A percentile compares a stretch with the other conserved stretches of the same genome.
phyloP scores from a whole-genome alignment of 805 yeast genomes.

The Saccharomyces jurei region DNA sequence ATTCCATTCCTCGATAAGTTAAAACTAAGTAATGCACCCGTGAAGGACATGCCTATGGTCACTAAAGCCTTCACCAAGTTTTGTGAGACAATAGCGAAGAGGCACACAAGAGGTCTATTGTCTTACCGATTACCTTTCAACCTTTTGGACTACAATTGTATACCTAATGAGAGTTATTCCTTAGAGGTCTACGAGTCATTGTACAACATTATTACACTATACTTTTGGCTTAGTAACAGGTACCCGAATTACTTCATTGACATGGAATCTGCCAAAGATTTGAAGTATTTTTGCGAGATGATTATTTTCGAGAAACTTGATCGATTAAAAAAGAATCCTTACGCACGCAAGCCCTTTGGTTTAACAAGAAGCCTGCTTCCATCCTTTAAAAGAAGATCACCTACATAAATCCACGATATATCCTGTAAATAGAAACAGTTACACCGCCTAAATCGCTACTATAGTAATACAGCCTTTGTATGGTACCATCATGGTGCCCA shows the following conservation, averaged over 20 bases:
- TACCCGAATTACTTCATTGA: conserved; percentile 79
- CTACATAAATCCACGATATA: conserved; percentile 2
- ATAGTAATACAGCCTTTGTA: neutral
- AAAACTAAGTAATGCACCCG: conserved; percentile 55
- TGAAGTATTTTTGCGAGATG: conserved; percentile 60
- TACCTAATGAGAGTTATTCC: conserved; percentile 16
- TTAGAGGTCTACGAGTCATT: conserved; percentile 44
- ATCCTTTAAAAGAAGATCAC: conserved; percentile 2
- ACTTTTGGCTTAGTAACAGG: conserved; percentile 80
- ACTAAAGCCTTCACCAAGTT: conserved; percentile 40
- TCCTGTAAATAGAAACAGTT: neutral
- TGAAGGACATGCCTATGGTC: conserved; percentile 34
- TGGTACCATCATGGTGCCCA: neutral
- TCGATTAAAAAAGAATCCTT: conserved; percentile 26
- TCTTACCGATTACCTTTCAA: conserved; percentile 37
- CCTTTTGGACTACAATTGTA: conserved; percentile 19
- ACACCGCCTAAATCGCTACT: neutral
- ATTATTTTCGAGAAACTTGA: conserved; percentile 35
- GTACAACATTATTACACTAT: conserved; percentile 60
- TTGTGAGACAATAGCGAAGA: conserved; percentile 46
- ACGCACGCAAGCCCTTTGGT: conserved; percentile 7
- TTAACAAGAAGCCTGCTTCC: neutral
- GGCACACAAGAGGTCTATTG: conserved; percentile 47
- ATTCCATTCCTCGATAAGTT: conserved; percentile 51
- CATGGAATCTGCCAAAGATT: conserved; percentile 59